phyloP scores from a whole-genome alignment of 1,284 basidiomycete genomes.

The Amylostereum areolatum region DNA sequence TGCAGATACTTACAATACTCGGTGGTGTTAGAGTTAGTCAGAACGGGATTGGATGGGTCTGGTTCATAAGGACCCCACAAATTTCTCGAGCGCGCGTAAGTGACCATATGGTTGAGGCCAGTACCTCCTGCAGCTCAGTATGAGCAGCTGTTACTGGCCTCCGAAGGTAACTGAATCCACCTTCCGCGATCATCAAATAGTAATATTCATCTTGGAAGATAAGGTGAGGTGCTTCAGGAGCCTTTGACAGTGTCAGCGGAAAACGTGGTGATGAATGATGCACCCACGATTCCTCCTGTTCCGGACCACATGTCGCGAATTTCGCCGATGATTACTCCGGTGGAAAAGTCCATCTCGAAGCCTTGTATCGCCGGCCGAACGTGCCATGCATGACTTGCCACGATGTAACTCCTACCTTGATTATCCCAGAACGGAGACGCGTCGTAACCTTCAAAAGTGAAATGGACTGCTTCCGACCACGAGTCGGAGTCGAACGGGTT shows the following conservation, averaged over 20 bases:
- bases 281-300: conserved; percentile 24
- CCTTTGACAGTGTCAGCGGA: conserved; percentile 9
- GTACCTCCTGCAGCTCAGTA: conserved; percentile 16
- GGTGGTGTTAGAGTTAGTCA: conserved; percentile 20
- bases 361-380: conserved; percentile 25
- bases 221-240: conserved; percentile 24
- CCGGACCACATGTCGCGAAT: conserved; percentile 28
- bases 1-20: conserved; percentile 15
- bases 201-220: conserved; percentile 20
- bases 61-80: conserved; percentile 21
- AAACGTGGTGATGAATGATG: neutral
- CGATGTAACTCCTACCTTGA: conserved; percentile 27
- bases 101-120: conserved; percentile 27
- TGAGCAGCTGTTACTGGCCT: too few relatives aligned
- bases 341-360: conserved; percentile 26
- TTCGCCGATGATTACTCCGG: conserved; percentile 22
- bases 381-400: conserved; percentile 27
- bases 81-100: conserved; percentile 22
- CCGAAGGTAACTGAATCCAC: conserved; percentile 1
- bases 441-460: conserved; percentile 30
- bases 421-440: conserved; percentile 30
- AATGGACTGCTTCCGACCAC: conserved; percentile 31
- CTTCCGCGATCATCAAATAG: conserved; percentile 26
- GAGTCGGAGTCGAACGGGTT: conserved; percentile 21
- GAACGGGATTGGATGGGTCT: conserved; percentile 18